Evolutionary conservation across 352 stramenopile species (phyloP).

Genomic region (Globisporangium spiculum): DNA sequence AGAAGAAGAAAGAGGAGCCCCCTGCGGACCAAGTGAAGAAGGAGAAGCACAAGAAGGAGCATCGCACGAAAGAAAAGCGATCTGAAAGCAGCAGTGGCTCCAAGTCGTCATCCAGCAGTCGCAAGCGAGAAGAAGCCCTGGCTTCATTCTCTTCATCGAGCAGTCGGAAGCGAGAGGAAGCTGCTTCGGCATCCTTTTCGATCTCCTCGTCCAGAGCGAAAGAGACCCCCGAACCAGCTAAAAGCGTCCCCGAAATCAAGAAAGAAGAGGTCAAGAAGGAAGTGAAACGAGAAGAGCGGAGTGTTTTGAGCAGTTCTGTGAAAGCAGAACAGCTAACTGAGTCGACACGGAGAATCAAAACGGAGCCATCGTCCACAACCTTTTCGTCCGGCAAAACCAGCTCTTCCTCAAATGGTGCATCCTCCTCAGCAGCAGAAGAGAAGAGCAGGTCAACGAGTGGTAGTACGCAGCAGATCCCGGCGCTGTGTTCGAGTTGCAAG

Average conservation of each 20-base stretch:
- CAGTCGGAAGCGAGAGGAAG: conserved; percentile 1
- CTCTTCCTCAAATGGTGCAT: conserved; percentile 21
- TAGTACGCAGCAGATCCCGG: background rate
- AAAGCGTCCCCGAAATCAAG: conserved; percentile 1
- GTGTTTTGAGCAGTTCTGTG: background rate
- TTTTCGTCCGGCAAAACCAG: conserved; percentile 23
- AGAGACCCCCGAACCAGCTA: background rate
- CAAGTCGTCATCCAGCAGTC: conserved; percentile 4
- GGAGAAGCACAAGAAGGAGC: conserved; percentile 22
- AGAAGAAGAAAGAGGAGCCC: conserved; percentile 13
- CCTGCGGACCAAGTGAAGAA: conserved; percentile 23
- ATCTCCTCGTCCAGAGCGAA: background rate
- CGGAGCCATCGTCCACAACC: conserved; percentile 12
- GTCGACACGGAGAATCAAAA: conserved; percentile 1
- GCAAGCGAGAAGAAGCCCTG: conserved; percentile 5
- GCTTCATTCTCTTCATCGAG: background rate
- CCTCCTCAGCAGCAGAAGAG: conserved; percentile 10
- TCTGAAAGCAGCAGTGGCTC: conserved; percentile 9
- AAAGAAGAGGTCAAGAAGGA: conserved; percentile 14
- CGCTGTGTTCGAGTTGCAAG: conserved; percentile 59
- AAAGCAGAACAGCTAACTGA: conserved; percentile 9
- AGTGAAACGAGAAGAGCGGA: conserved; percentile 14
- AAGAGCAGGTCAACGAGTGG: conserved; percentile 12
- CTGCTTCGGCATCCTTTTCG: conserved; percentile 1
- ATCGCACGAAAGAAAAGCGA: conserved; percentile 16